phyloP scores from a whole-genome alignment of 768 basidiomycete species.

The Trametes meyenii region DNA sequence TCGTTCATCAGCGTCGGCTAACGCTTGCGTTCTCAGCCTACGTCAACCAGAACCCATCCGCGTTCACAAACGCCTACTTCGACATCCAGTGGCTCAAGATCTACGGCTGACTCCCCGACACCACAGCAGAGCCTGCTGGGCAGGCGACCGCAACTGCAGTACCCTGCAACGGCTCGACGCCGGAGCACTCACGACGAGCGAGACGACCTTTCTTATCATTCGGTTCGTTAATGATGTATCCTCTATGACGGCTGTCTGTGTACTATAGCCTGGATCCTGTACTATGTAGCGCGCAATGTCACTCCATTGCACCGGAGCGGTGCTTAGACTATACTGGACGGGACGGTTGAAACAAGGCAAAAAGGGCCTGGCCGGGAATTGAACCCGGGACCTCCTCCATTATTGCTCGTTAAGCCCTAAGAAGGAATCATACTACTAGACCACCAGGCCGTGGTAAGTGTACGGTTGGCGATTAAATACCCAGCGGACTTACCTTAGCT shows the following conservation, averaged over 20 bases:
- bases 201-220: slow-evolving; percentile 1
- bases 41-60: slow-evolving; percentile 67
- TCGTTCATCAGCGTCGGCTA: background rate
- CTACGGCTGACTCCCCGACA: slow-evolving; percentile 28
- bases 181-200: background rate
- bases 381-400: slow-evolving; percentile 85
- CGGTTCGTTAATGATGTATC: background rate
- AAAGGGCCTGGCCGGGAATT: slow-evolving; percentile 79
- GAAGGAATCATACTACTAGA: slow-evolving; percentile 21
- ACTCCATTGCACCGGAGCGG: background rate
- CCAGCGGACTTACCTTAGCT: background rate
- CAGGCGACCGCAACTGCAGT: background rate
- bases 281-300: background rate
- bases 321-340: background rate
- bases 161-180: background rate
- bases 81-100: slow-evolving; percentile 46
- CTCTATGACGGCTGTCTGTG: background rate
- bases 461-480: background rate
- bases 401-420: background rate
- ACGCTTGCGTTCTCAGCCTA: slow-evolving; percentile 47
- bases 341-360: background rate
- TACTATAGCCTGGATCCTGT: background rate
- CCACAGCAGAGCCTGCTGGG: background rate
- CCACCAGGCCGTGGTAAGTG: slow-evolving; percentile 9
- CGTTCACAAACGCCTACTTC: slow-evolving; percentile 72